Evolutionary conservation across 208 protist species (phyloP), one percentile per base, ranked within the genome.

Genomic region (Crithidia bombi): DNA sequence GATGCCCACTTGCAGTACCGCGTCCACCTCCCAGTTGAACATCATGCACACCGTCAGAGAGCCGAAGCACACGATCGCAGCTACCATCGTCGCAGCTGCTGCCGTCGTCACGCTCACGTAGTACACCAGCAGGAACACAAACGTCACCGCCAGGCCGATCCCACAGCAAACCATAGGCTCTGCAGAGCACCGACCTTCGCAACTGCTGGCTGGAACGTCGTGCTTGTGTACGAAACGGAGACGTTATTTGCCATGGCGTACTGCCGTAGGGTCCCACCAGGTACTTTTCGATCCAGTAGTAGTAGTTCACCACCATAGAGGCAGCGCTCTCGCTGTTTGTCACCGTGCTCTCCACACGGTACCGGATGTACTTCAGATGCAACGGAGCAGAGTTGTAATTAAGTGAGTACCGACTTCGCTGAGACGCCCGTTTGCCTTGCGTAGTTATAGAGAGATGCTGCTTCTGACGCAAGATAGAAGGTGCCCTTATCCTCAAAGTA

Each of bases 1-100:
- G 46, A 86, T 46, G 51, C 85, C 81, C 50, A 86, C 77, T 68
- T 85, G 78, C 64, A 81, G 66, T 28, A 79, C 56, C 47, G 82
- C 79, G 52, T 83, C 82, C 19, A 80, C 38, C 21, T 65, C 62
- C 79, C 70, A 88, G 50, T 65, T 65, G 56, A 80, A 67, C 17
- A 82, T 59, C 32, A 41, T 32, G 69, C 75, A 79, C 38, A 83
- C 72, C 30, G 69, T 75, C 36, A 88, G 64, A 15, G 68, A 75
- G 32, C 79, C 79, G 41, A 83, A 87, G 65, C 73, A 80, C 41
- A 82, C 71, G n/a, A 81, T 66, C 21, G 50, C 73, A 14, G 65
- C 72, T 44, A 70, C 73, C 39, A 82, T 44, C 49, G 78, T 72
- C 36, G 61, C 72, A 21, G 46, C 55, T 26, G 81, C 39, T 15